Conservation (phyloP, 768 basidiomycete species). For the Termitomyces sp. region DNA sequence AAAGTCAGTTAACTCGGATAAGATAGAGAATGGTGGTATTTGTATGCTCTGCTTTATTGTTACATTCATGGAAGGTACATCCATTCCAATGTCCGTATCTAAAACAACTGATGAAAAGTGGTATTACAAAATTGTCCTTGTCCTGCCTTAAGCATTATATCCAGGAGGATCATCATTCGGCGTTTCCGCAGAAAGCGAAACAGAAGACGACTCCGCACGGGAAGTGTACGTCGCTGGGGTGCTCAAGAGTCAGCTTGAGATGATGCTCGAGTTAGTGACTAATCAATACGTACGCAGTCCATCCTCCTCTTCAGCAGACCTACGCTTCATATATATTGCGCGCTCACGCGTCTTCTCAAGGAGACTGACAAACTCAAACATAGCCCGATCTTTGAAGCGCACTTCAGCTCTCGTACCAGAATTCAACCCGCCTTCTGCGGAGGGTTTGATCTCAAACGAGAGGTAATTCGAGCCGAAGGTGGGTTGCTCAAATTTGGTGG, state of each 20-base stretch:
- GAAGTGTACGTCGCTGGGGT: slow-evolving; percentile 39
- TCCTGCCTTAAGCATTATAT: slow-evolving; percentile 31
- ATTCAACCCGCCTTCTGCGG: slow-evolving; percentile 60
- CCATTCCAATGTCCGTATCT: slow-evolving; percentile 4
- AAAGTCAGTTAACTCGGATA: background rate
- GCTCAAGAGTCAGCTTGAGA: background rate
- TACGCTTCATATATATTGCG: slow-evolving; percentile 70
- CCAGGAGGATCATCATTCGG: slow-evolving; percentile 49
- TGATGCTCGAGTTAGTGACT: background rate
- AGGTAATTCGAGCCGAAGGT: slow-evolving; percentile 67
- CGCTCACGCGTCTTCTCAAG: slow-evolving; percentile 77
- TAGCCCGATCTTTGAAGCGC: slow-evolving; percentile 58
- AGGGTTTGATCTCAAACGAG: slow-evolving; percentile 59
- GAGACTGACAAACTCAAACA: slow-evolving; percentile 69
- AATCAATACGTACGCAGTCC: slow-evolving; percentile 49
- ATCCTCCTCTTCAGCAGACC: slow-evolving; percentile 52
- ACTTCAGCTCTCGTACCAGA: slow-evolving; percentile 63
- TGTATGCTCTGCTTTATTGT: background rate
- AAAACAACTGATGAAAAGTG: slow-evolving; percentile 6
- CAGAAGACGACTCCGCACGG: slow-evolving; percentile 39
- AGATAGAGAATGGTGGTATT: background rate
- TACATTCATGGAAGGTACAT: slow-evolving; percentile 1
- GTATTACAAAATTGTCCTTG: background rate
- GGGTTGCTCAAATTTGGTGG: slow-evolving; percentile 73
- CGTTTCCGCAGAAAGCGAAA: slow-evolving; percentile 32